Evolutionary conservation across 164 flowering plant genomes (phyloP).

Genomic region (Dillenia suffruticosa): DNA sequence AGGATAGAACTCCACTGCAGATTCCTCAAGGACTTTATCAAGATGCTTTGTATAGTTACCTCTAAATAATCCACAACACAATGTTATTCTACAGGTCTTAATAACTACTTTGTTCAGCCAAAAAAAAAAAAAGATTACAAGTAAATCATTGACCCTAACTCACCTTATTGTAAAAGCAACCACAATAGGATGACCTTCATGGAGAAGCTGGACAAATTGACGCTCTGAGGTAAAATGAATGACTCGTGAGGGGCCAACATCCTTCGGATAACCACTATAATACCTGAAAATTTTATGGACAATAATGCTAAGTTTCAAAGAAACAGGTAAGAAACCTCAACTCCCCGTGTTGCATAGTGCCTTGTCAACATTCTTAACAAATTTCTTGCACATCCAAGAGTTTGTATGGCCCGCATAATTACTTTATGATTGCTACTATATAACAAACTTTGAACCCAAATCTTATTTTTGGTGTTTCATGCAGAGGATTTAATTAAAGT

Average conservation of each 20-base stretch:
- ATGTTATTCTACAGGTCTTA: too few relatives aligned
- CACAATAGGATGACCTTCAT: slow-evolving; percentile 76
- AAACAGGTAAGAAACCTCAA: not conserved
- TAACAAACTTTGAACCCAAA: not conserved
- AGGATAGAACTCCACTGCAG: slow-evolving; percentile 83
- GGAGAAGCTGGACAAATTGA: slow-evolving; percentile 84
- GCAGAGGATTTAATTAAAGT: too few relatives aligned
- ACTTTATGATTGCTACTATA: not conserved
- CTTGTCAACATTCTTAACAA: not conserved
- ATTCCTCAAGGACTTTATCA: slow-evolving; percentile 84
- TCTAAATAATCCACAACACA: slow-evolving; percentile 21
- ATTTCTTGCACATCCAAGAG: too few relatives aligned
- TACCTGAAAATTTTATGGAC: slow-evolving; percentile 42
- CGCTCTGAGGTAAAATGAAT: slow-evolving; percentile 89
- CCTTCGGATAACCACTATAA: slow-evolving; percentile 90
- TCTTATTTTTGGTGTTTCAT: too few relatives aligned
- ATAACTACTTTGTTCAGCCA: too few relatives aligned
- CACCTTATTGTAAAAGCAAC: slow-evolving; percentile 91
- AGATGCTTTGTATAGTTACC: slow-evolving; percentile 66
- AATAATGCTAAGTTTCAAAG: not conserved
- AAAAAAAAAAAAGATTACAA: not conserved
- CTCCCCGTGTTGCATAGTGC: too few relatives aligned
- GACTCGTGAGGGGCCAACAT: slow-evolving; percentile 79
- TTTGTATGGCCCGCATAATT: too few relatives aligned
- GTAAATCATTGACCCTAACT: not conserved